Percentiles rank a stretch among this genome's conserved stretches.
Conservation (phyloP, 345 rosid species). For the Lagerstroemia speciosa region DNA sequence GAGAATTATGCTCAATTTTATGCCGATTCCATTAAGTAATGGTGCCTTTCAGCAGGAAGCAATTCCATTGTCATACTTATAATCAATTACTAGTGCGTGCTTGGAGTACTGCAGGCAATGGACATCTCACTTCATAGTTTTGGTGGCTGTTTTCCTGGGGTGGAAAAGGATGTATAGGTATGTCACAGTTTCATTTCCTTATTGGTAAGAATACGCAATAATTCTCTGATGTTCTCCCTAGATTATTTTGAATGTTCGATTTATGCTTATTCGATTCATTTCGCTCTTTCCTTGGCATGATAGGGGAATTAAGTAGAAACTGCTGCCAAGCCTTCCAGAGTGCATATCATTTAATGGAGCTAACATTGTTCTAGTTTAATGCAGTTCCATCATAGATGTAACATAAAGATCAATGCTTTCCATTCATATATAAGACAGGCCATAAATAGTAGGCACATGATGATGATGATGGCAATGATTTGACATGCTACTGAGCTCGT, state of each 20-base stretch:
- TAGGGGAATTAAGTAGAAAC: not conserved
- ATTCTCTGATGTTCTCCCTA: too few relatives aligned
- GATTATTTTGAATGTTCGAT: not conserved
- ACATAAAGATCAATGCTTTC: not conserved
- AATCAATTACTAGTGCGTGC: too few relatives aligned
- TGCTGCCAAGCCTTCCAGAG: not conserved
- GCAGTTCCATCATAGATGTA: not conserved
- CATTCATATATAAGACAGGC: not conserved
- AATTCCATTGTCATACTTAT: too few relatives aligned
- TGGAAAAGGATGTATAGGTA: too few relatives aligned
- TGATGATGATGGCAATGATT: not conserved
- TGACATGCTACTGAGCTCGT: slow-evolving; percentile 23
- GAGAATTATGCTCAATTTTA: not conserved
- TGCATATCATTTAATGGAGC: not conserved
- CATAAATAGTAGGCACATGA: not conserved
- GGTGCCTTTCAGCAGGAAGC: too few relatives aligned
- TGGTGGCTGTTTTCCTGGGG: too few relatives aligned
- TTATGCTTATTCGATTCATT: not conserved
- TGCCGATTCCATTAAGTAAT: not conserved
- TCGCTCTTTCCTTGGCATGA: not conserved
- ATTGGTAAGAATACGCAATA: too few relatives aligned
- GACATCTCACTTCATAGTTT: too few relatives aligned
- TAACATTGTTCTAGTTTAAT: not conserved
- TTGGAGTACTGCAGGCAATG: too few relatives aligned
- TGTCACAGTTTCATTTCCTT: too few relatives aligned